phyloP scores from a whole-genome alignment of 108 stramenopile genomes.

The Cafeteria roenbergensis region DNA sequence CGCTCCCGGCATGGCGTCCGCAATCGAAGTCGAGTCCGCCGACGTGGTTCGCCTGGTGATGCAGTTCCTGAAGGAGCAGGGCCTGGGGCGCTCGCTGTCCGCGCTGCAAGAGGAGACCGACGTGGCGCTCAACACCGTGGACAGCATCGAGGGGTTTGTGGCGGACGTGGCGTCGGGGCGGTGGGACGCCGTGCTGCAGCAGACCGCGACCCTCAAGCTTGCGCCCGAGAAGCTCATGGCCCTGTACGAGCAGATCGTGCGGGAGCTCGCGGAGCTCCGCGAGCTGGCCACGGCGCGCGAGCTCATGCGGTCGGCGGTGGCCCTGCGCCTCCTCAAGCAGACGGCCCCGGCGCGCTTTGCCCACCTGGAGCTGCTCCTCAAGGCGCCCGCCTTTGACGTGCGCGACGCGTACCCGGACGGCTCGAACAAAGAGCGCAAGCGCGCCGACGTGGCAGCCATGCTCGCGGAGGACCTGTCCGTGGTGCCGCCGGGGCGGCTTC shows the following conservation, averaged over 20 bases:
- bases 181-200: constrained; percentile 41
- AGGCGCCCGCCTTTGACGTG: too few species aligned
- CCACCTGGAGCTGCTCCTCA: too few species aligned
- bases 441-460: constrained; percentile 49
- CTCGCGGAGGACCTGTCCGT: constrained; percentile 44
- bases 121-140: constrained; percentile 41
- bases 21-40: constrained; percentile 39
- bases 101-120: constrained; percentile 35
- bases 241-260: constrained; percentile 28
- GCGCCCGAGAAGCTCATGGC: constrained; percentile 31
- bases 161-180: constrained; percentile 33
- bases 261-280: constrained; percentile 34
- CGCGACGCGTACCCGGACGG: too few species aligned
- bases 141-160: constrained; percentile 26
- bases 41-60: constrained; percentile 43
- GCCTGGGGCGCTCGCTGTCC: constrained; percentile 19
- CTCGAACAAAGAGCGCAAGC: constrained; percentile 33
- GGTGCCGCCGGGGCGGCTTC: constrained; percentile 55
- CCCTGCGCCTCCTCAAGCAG: constrained; percentile 30
- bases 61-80: constrained; percentile 45
- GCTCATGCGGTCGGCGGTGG: constrained; percentile 29
- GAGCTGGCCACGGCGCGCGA: constrained; percentile 38
- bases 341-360: too few species aligned
- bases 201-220: constrained; percentile 24
- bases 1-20: too few species aligned